Percentiles rank a stretch among this genome's conserved stretches.
phyloP scores from a whole-genome alignment of 2,329 filamentous ascomycete genomes.

The Aspergillus transmontanensis region DNA sequence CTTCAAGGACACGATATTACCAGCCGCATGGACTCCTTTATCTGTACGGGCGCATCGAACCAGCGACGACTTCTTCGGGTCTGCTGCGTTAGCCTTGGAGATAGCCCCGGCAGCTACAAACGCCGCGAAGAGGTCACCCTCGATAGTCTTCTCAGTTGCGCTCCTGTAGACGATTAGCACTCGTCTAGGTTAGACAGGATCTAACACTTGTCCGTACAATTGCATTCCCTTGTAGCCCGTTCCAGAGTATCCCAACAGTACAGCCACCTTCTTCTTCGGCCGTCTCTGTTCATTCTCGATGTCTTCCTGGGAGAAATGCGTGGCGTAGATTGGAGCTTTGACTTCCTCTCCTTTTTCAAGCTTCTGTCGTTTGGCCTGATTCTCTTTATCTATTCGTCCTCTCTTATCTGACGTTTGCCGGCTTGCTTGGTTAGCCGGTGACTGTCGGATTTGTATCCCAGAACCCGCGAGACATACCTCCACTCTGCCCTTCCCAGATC shows the following conservation, averaged over 20 bases:
- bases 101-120: constrained; percentile 91
- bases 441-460: constrained; percentile 5
- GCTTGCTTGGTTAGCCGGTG: constrained; percentile 55
- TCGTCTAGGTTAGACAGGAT: not conserved
- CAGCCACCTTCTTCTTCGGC: constrained; percentile 95
- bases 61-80: constrained; percentile 93
- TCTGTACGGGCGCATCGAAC: constrained; percentile 94
- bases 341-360: constrained; percentile 49
- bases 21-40: constrained; percentile 95
- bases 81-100: constrained; percentile 93
- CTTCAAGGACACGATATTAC: constrained; percentile 93
- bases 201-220: constrained; percentile 53
- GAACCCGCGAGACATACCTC: constrained; percentile 52
- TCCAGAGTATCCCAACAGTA: constrained; percentile 92
- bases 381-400: constrained; percentile 52
- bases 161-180: constrained; percentile 39
- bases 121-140: constrained; percentile 90
- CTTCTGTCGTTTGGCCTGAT: constrained; percentile 59
- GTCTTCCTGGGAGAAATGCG: constrained; percentile 72
- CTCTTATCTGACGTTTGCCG: constrained; percentile 56
- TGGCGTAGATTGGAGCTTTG: constrained; percentile 55
- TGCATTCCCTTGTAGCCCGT: constrained; percentile 98
- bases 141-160: constrained; percentile 81
- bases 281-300: constrained; percentile 83
- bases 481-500: constrained; percentile 69